phyloP scores from a whole-genome alignment of 805 yeast species.

The Nakazawaea pomicola region DNA sequence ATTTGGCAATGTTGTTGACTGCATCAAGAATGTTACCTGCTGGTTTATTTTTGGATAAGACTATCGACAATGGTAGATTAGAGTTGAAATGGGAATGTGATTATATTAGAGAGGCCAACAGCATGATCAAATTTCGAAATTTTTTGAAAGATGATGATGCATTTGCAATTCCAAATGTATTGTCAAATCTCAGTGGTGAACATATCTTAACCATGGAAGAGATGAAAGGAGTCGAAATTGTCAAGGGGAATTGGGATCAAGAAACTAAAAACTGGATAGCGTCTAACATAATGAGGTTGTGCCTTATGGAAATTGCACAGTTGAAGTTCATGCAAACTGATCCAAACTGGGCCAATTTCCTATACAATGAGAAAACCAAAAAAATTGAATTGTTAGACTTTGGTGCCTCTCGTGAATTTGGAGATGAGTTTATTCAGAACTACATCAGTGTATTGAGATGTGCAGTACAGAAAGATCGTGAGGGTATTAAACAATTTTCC shows the following conservation, averaged over 20 bases:
- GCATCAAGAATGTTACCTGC: slow-evolving; percentile 86
- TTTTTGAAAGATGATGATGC: slow-evolving; percentile 55
- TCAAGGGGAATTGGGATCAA: slow-evolving; percentile 71
- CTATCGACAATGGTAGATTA: slow-evolving; percentile 87
- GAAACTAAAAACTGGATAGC: slow-evolving; percentile 77
- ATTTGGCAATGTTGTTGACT: slow-evolving; percentile 71
- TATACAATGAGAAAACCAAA: slow-evolving; percentile 66
- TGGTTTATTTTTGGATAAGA: slow-evolving; percentile 86
- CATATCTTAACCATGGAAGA: slow-evolving; percentile 87
- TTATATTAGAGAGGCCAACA: slow-evolving; percentile 82
- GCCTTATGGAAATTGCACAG: slow-evolving; percentile 77
- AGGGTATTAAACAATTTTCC: slow-evolving; percentile 59
- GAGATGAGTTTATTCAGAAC: slow-evolving; percentile 58
- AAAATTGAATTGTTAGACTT: slow-evolving; percentile 87
- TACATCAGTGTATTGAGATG: slow-evolving; percentile 72
- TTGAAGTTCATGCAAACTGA: slow-evolving; percentile 96
- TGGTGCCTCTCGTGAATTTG: slow-evolving; percentile 87
- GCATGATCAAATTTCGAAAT: slow-evolving; percentile 61
- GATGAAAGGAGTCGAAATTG: slow-evolving; percentile 79
- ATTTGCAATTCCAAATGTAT: slow-evolving; percentile 79
- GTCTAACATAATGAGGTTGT: slow-evolving; percentile 77
- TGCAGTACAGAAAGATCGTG: slow-evolving; percentile 65
- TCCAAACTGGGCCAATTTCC: slow-evolving; percentile 98
- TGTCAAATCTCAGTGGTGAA: slow-evolving; percentile 69
- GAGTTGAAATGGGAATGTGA: slow-evolving; percentile 98